Evolutionary conservation across 352 stramenopile genomes (phyloP).

Genomic region (Pythium rhizo-oryzae): DNA sequence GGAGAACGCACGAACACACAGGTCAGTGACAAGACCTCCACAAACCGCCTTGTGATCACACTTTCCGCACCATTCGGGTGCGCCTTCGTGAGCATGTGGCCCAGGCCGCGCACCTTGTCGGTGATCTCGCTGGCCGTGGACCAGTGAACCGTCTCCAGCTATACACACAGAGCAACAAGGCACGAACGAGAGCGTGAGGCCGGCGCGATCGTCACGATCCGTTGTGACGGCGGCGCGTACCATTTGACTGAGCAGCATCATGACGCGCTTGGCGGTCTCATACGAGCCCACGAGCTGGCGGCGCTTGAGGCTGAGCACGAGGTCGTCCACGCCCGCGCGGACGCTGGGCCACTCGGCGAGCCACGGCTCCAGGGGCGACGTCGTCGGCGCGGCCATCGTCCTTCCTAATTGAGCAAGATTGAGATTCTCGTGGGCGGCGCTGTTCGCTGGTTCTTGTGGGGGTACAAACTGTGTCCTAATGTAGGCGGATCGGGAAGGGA

Average conservation of each 20-base stretch:
- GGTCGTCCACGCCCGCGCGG: conserved; percentile 61
- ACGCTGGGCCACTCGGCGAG: conserved; percentile 80
- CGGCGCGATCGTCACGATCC: neutral
- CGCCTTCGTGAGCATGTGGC: conserved; percentile 82
- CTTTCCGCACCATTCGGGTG: conserved; percentile 54
- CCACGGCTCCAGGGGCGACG: conserved; percentile 55
- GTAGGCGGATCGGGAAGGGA: neutral
- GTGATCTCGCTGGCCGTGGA: conserved; percentile 79
- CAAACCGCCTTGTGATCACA: neutral
- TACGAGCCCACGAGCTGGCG: conserved; percentile 79
- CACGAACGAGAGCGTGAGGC: too few relatives aligned
- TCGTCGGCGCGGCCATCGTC: neutral
- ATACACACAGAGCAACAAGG: neutral
- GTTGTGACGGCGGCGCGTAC: conserved; percentile 23
- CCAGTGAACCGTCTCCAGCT: conserved; percentile 84
- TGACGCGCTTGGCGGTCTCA: conserved; percentile 81
- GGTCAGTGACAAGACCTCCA: neutral
- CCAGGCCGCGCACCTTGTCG: conserved; percentile 82
- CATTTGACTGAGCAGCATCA: conserved; percentile 71
- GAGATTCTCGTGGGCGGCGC: neutral
- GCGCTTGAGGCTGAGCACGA: conserved; percentile 83
- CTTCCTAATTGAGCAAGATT: neutral
- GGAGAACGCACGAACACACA: neutral
- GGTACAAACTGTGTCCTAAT: neutral
- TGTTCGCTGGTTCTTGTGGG: conserved; percentile 19